Evolutionary conservation across 768 basidiomycete genomes (phyloP).

Genomic region (Steccherinum ochraceum): DNA sequence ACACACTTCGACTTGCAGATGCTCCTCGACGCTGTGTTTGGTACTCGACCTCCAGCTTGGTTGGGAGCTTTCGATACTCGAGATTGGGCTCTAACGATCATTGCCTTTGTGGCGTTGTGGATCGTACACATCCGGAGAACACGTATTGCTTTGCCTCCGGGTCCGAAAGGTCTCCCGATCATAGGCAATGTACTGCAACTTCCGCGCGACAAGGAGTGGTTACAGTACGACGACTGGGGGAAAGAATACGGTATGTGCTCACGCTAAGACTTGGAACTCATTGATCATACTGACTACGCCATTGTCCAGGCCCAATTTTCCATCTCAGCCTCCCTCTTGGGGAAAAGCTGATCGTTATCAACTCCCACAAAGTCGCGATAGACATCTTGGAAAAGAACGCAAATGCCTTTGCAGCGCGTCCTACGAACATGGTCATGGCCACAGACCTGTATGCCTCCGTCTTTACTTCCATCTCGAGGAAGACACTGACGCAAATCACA

Average conservation of each 20-base stretch:
- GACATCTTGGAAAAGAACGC: constrained; percentile 7
- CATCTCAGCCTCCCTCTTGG: neutral
- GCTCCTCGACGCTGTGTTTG: no score
- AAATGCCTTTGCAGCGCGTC: constrained; percentile 4
- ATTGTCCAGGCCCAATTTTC: constrained; percentile 2
- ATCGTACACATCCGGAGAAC: neutral
- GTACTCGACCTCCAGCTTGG: no score
- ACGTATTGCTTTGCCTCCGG: constrained; percentile 14
- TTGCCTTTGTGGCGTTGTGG: neutral
- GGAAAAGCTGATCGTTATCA: constrained; percentile 2
- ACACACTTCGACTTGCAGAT: no score
- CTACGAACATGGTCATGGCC: constrained; percentile 4
- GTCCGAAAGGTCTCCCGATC: constrained; percentile 16
- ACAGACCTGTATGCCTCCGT: neutral
- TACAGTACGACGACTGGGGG: constrained; percentile 13
- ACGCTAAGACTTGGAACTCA: no score
- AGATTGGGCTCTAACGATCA: neutral
- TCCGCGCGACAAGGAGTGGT: constrained; percentile 14
- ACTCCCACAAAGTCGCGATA: constrained; percentile 1
- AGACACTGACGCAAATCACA: neutral
- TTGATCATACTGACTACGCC: no score
- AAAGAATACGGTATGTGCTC: constrained; percentile 14
- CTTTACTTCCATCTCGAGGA: neutral
- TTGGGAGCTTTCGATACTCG: no score
- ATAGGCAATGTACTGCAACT: constrained; percentile 17